phyloP scores from a whole-genome alignment of 1,284 basidiomycete species.

The Ceratobasidium theobromae region DNA sequence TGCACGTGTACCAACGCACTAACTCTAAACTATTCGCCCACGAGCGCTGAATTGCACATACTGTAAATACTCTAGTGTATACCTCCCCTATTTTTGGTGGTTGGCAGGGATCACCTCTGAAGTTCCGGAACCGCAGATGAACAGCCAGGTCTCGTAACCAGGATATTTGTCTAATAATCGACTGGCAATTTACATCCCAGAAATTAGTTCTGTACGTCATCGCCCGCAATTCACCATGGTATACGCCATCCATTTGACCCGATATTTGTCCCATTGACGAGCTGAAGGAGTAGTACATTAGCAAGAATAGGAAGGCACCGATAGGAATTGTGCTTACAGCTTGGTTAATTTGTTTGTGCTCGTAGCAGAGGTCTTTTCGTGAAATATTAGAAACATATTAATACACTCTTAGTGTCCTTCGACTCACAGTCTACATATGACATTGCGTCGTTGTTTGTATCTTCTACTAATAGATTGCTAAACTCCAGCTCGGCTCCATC shows the following conservation, averaged over 20 bases:
- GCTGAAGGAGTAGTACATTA: background rate
- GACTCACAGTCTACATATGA: constrained; percentile 82
- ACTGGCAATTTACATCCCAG: no score
- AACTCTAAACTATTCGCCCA: no score
- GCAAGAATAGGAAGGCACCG: background rate
- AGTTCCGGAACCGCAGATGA: no score
- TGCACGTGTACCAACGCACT: no score
- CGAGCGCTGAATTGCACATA: no score
- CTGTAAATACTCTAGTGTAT: no score
- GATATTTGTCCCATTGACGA: constrained; percentile 27
- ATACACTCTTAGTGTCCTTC: constrained; percentile 2
- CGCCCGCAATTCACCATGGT: background rate
- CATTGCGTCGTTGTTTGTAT: constrained; percentile 94
- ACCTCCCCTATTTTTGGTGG: no score
- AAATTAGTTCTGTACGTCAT: background rate
- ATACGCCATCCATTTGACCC: constrained; percentile 30
- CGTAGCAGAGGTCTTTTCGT: constrained; percentile 52
- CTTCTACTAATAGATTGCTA: constrained; percentile 95
- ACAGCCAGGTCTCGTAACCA: no score
- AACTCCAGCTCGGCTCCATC: constrained; percentile 96
- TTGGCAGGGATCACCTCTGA: no score
- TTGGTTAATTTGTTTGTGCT: constrained; percentile 60
- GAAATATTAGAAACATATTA: background rate
- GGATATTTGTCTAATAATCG: no score
- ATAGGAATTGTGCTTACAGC: constrained; percentile 51